These are phyloP conservation scores for Globisporangium spinosum DNA, from an alignment of 352 stramenopile species.

Conservation along the genomic window DNA sequence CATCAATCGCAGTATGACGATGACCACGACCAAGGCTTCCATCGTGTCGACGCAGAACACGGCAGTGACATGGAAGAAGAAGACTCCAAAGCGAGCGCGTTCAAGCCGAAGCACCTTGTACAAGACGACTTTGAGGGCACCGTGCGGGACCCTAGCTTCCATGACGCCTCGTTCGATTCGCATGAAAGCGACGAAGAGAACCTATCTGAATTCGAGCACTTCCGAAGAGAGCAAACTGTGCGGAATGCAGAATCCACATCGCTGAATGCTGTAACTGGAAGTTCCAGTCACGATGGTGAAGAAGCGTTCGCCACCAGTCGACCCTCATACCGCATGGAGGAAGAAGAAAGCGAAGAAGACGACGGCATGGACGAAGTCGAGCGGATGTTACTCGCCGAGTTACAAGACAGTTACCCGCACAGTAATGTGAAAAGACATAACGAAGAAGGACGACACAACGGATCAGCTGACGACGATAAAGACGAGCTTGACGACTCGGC, in stretches of 20 bases:
- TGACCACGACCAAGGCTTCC: neutral
- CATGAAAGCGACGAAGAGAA: constrained; percentile 10
- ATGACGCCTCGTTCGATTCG: neutral
- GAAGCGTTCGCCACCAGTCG: neutral
- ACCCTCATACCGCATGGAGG: constrained; percentile 12
- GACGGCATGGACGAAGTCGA: constrained; percentile 16
- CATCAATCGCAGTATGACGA: neutral
- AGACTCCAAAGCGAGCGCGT: neutral
- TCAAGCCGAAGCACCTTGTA: too few relatives aligned
- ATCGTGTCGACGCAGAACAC: neutral
- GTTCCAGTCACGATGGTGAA: neutral
- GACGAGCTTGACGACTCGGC: neutral
- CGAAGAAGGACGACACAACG: neutral
- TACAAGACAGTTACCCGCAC: neutral
- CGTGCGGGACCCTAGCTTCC: neutral
- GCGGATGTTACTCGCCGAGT: constrained; percentile 12
- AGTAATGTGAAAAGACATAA: neutral
- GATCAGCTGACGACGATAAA: neutral
- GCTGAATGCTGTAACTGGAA: neutral
- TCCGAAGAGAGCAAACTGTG: neutral
- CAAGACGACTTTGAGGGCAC: neutral
- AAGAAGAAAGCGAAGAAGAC: constrained; percentile 15
- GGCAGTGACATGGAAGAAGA: neutral
- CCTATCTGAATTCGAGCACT: constrained; percentile 2
- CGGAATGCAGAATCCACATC: neutral